Evolutionary conservation across 495 filamentous ascomycete genomes (phyloP).

Genomic region (Geopyxis carbonaria): DNA sequence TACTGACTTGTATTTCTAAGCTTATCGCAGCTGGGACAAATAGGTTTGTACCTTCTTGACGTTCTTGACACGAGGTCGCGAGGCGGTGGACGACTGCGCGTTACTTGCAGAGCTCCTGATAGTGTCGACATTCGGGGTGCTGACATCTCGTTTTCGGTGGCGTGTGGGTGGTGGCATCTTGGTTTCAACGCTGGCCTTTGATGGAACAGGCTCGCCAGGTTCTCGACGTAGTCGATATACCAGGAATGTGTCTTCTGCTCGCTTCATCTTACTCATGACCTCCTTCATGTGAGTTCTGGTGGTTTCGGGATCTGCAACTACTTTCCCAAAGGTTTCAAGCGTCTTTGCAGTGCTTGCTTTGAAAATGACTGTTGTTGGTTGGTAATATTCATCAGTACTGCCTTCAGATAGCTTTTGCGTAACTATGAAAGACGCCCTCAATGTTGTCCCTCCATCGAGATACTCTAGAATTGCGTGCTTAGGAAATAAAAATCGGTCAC

Average conservation of each 20-base stretch:
- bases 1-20: slow-evolving; percentile 5
- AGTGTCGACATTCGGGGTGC: slow-evolving; percentile 12
- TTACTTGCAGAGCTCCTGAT: slow-evolving; percentile 9
- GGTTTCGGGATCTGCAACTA: slow-evolving; percentile 20
- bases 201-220: slow-evolving; percentile 10
- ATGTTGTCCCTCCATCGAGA: slow-evolving; percentile 30
- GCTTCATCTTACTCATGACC: slow-evolving; percentile 22
- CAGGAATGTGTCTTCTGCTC: slow-evolving; percentile 20
- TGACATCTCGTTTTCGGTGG: slow-evolving; percentile 15
- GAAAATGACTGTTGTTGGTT: slow-evolving; percentile 56
- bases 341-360: slow-evolving; percentile 14
- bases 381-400: slow-evolving; percentile 59
- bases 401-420: slow-evolving; percentile 34
- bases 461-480: slow-evolving; percentile 72
- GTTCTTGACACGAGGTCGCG: slow-evolving; percentile 21
- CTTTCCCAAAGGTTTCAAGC: slow-evolving; percentile 18
- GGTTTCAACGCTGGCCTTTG: slow-evolving; percentile 8
- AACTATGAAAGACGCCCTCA: slow-evolving; percentile 49
- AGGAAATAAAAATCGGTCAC: slow-evolving; percentile 80
- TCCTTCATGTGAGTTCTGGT: slow-evolving; percentile 22
- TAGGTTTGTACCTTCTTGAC: slow-evolving; percentile 26
- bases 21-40: too few species aligned
- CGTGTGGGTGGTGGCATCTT: slow-evolving; percentile 8
- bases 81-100: not conserved
- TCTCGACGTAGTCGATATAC: slow-evolving; percentile 20